Evolutionary conservation across 2,329 filamentous ascomycete genomes (phyloP), one percentile per base, ranked within the genome.

Genomic region (Aspergillus brasiliensis): DNA sequence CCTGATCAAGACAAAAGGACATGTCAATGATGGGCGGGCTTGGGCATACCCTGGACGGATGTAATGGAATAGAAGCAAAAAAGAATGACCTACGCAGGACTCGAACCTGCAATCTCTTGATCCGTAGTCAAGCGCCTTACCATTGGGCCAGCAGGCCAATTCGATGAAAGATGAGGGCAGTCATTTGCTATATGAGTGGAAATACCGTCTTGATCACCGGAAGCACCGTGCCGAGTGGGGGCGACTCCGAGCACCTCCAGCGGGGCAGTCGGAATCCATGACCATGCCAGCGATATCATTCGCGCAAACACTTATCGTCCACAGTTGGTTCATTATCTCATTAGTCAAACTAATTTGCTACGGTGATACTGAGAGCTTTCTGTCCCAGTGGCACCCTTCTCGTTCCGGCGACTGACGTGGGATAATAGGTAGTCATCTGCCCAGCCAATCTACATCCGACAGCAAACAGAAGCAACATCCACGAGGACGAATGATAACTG

Each of bases 41-140:
- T 37, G 15, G 25, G 23, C 28, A 31, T 11, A 54, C 15, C 13
- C 2, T n/a, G n/a, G 15, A 37, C 1, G 31, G 11, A 17, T n/a
- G 13, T 15, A 17, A 40, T 11, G 13, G 5, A 13, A 25, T 27
- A 15, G 17, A 28, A 44, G 77, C 78, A 19, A 58, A 58, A 51
- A 52, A 47, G 1, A 57, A 37, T 73, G 72, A 73, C 71, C 72
- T 67, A 73, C 72, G 71, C 71, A 73, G 72, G 72, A 66, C 59
- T 78, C 77, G 77, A 80, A 80, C 78, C 77, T 78, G 74, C 76
- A 80, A 79, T 79, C 77, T 80, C 76, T 78, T 79, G 78, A 80
- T 61, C 58, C 64, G 64, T 66, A 66, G 64, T 64, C 64, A 66
- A 64, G 60, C 64, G 64, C 64, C 62, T 65, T 65, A 56, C 64